phyloP scores from a whole-genome alignment of 176 grass and related monocot species.

The Oropetium thomaeum region DNA sequence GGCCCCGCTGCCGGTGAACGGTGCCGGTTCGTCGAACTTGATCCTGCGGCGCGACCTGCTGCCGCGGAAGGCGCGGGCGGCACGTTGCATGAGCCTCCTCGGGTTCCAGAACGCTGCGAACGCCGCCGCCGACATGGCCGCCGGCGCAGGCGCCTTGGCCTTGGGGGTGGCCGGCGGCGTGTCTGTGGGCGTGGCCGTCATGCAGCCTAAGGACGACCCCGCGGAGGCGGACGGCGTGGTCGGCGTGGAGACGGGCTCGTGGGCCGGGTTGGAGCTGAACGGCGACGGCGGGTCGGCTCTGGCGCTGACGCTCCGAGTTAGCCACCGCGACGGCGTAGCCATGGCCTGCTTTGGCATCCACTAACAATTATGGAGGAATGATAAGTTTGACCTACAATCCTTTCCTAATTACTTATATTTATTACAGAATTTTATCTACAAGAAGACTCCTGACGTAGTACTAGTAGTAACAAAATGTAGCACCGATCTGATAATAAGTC shows the following conservation, averaged over 20 bases:
- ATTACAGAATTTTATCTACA: not conserved
- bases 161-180: conserved; percentile 22
- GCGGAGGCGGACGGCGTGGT: not conserved
- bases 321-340: not conserved
- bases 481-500: not conserved
- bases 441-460: not conserved
- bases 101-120: conserved; percentile 35
- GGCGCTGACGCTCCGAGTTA: conserved; percentile 31
- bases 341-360: conserved; percentile 3
- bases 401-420: not conserved
- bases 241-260: not conserved
- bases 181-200: not conserved
- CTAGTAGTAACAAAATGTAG: not conserved
- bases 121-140: conserved; percentile 4
- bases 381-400: not conserved
- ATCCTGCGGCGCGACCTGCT: conserved; percentile 30
- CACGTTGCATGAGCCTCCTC: conserved; percentile 44
- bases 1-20: too few species aligned
- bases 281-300: conserved; percentile 5
- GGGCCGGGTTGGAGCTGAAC: conserved; percentile 18
- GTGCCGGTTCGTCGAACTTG: not conserved
- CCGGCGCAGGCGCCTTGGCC: not conserved
- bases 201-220: conserved; percentile 33
- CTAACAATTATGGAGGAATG: not conserved
- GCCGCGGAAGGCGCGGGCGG: conserved; percentile 32